Base-by-base conservation (phyloP, 306 rosid genomes). In the Lotus japonicus region DNA sequence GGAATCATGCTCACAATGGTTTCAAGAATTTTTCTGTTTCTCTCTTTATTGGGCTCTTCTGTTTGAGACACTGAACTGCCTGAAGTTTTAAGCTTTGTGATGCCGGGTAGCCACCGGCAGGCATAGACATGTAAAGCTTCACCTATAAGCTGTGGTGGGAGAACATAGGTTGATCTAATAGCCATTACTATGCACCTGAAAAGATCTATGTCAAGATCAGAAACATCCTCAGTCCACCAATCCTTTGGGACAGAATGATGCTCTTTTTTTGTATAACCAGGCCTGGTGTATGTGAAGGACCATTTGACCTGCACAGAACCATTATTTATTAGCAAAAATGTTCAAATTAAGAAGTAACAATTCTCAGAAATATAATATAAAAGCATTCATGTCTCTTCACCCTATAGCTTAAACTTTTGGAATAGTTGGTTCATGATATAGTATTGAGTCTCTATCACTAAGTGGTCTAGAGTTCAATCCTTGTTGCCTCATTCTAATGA, bases 201-300 rank as follows among this genome's bases (percentile, higher is more conserved):
- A 16, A 85, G 83, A 84, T 94, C 97, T 60, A 90, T 79, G 77
- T 94, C 92, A 19, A 94, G 96, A 75, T 94, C 97, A 64, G 99
- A 75, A 31, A 94, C 74, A 69, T 94, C 97, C 75, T 94, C 97
- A 0, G 97, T 94, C 99, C 99, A 94, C 99, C 99, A 94, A 84
- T 94, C 99, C 80, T 80, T 94, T 13, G 97, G 99, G 15, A 88
- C 96, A 74, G 89, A 83, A 66, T 88, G 87, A 61, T 84, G 89
- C 53, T 81, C 86, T 71, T 87, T 90, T 71, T 77, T 87, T 15
- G 52, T 74, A 70, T 88, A 90, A 71, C 99, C 99, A 0, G 92
- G 99, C 71, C 99, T 86, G 0, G 99, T 90, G 51, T 94, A 94
- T 19, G 99, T 94, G 89, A 82, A 94, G 79, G 97, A 94, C 97